Evolutionary conservation across 352 stramenopile species (phyloP).

Genomic region (Phytophthora chlamydospora): DNA sequence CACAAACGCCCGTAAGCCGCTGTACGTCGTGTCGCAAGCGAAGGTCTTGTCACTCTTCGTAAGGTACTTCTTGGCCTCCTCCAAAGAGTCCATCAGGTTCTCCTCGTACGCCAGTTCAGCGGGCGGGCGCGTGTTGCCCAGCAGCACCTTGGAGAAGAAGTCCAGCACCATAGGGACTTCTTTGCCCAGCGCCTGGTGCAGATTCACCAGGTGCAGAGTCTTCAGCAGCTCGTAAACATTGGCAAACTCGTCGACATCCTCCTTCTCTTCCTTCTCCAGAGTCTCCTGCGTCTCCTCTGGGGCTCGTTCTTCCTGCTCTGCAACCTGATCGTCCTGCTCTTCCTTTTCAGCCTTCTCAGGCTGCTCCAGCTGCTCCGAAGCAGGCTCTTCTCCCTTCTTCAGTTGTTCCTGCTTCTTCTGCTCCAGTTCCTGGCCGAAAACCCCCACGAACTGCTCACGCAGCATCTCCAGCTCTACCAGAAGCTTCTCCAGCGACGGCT

Average conservation of each 20-base stretch:
- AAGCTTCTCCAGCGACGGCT: conserved; percentile 77
- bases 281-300: conserved; percentile 5
- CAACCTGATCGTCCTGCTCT: conserved; percentile 6
- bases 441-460: conserved; percentile 77
- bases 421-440: conserved; percentile 57
- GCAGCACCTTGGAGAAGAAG: conserved; percentile 84
- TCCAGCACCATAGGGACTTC: conserved; percentile 84
- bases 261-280: conserved; percentile 1
- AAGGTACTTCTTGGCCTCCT: conserved; percentile 80
- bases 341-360: conserved; percentile 13
- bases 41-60: conserved; percentile 70
- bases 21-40: conserved; percentile 78
- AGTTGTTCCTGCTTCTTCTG: conserved; percentile 31
- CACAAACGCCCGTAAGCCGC: conserved; percentile 60
- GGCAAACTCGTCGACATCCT: conserved; percentile 44
- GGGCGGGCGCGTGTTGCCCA: conserved; percentile 80
- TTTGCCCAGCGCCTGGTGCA: conserved; percentile 72
- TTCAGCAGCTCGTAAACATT: conserved; percentile 77
- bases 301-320: conserved; percentile 12
- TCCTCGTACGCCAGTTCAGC: conserved; percentile 80
- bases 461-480: conserved; percentile 75
- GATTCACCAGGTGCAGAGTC: conserved; percentile 78
- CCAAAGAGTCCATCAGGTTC: conserved; percentile 80
- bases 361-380: not conserved
- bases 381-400: conserved; percentile 11